A percentile compares a stretch with the other conserved stretches of the same genome.
These are phyloP conservation scores for Epichloe amarillans DNA, from an alignment of 2,329 filamentous ascomycete genomes.

Conservation along the genomic window DNA sequence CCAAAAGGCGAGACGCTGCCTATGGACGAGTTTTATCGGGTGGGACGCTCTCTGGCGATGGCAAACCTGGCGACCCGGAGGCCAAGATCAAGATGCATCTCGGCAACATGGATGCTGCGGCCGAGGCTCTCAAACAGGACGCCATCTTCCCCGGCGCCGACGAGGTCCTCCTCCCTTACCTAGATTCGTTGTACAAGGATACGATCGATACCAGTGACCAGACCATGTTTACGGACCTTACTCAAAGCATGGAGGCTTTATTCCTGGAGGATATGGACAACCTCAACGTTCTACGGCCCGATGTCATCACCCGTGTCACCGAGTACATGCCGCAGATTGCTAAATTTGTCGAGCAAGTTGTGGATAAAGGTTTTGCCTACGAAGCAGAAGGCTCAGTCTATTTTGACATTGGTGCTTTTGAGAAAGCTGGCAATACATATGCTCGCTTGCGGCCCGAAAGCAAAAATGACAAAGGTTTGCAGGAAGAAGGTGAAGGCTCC, in stretches of 20 bases:
- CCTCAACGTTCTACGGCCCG: slow-evolving; percentile 72
- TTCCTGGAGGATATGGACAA: slow-evolving; percentile 82
- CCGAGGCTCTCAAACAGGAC: slow-evolving; percentile 32
- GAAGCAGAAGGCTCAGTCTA: slow-evolving; percentile 76
- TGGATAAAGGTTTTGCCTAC: slow-evolving; percentile 79
- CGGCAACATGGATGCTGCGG: slow-evolving; percentile 43
- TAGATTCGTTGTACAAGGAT: slow-evolving; percentile 57
- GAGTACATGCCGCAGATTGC: slow-evolving; percentile 85
- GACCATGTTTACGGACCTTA: slow-evolving; percentile 74
- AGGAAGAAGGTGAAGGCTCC: slow-evolving; percentile 82
- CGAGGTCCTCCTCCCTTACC: slow-evolving; percentile 65
- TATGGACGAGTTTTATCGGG: slow-evolving; percentile 43
- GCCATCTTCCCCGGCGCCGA: slow-evolving; percentile 42
- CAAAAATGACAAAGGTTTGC: slow-evolving; percentile 66
- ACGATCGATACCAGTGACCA: slow-evolving; percentile 48
- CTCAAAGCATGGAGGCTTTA: slow-evolving; percentile 71
- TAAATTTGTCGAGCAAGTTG: slow-evolving; percentile 67
- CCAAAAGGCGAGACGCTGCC: slow-evolving; percentile 32
- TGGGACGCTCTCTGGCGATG: slow-evolving; percentile 40
- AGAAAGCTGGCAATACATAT: slow-evolving; percentile 72
- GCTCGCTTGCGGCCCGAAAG: slow-evolving; percentile 77
- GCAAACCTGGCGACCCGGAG: slow-evolving; percentile 59
- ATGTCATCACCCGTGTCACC: slow-evolving; percentile 78
- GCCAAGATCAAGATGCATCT: slow-evolving; percentile 88
- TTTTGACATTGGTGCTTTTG: slow-evolving; percentile 81